Percentiles rank a stretch among this genome's conserved stretches.
phyloP scores from a whole-genome alignment of 768 basidiomycete genomes.

The Hemileccinum rubropunctum region DNA sequence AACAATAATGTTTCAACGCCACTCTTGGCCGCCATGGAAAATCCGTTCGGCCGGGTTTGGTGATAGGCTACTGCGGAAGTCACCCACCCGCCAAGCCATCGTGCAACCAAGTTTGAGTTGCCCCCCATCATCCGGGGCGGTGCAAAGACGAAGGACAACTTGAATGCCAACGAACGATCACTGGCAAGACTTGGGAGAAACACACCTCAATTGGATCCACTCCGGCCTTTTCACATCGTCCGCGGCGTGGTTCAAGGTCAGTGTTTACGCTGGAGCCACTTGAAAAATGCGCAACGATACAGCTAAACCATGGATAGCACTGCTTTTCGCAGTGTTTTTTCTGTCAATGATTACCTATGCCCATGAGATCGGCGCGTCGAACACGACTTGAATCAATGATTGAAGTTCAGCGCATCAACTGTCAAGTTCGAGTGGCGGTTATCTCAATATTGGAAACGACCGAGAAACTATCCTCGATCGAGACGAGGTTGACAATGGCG shows the following conservation, averaged over 20 bases:
- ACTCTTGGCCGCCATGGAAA: neutral
- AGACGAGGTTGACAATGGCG: neutral
- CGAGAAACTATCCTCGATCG: conserved; percentile 1
- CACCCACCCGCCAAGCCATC: no score
- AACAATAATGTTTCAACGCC: conserved; percentile 2
- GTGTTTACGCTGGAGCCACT: neutral
- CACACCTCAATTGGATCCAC: neutral
- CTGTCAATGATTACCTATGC: neutral
- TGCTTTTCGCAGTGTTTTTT: neutral
- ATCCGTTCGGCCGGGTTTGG: neutral
- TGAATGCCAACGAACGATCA: neutral
- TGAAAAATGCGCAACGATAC: neutral
- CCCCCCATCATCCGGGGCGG: no score
- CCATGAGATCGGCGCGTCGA: neutral
- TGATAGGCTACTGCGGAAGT: neutral
- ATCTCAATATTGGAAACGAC: neutral
- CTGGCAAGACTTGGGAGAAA: no score
- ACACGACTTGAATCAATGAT: no score
- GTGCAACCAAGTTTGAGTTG: no score
- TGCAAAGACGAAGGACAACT: neutral
- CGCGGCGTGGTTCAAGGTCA: neutral
- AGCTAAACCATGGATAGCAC: neutral
- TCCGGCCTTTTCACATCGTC: neutral
- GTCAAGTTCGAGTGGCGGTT: neutral
- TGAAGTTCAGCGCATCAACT: neutral